A percentile compares a stretch with the other conserved stretches of the same genome.
These are phyloP conservation scores for Colletotrichum sp. DNA, from an alignment of 2,329 filamentous ascomycete species.

Conservation along the genomic window DNA sequence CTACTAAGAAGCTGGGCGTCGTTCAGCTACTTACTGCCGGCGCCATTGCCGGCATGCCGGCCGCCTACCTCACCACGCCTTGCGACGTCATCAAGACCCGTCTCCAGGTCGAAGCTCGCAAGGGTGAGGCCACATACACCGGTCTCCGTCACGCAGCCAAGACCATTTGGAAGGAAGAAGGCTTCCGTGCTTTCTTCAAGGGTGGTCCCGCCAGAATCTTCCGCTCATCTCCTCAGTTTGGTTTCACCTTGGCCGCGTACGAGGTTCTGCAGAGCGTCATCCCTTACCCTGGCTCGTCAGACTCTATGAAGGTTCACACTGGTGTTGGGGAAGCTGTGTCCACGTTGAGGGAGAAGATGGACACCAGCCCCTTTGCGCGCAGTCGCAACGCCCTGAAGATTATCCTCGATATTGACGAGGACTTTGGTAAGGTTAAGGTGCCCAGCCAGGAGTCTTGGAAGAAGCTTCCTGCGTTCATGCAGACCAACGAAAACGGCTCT, in stretches of 20 bases:
- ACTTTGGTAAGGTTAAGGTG: conserved; percentile 80
- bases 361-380: conserved; percentile 57
- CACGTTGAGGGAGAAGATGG: conserved; percentile 65
- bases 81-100: conserved; percentile 99
- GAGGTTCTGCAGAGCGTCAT: conserved; percentile 85
- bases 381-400: conserved; percentile 95
- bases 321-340: conserved; percentile 69
- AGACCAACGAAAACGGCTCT: not conserved
- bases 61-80: conserved; percentile 93
- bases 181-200: conserved; percentile 98
- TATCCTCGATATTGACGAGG: conserved; percentile 90
- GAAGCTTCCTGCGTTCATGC: conserved; percentile 54
- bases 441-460: conserved; percentile 60
- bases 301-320: conserved; percentile 56
- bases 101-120: conserved; percentile 94
- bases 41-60: conserved; percentile 92
- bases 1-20: conserved; percentile 86
- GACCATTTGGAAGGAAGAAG: conserved; percentile 89
- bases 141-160: conserved; percentile 84
- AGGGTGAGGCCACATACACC: conserved; percentile 89
- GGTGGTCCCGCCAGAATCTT: conserved; percentile 94
- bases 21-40: conserved; percentile 91
- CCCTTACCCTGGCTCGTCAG: conserved; percentile 74
- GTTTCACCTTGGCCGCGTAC: conserved; percentile 95
- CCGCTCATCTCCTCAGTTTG: conserved; percentile 95